Evolutionary conservation across 2,329 filamentous ascomycete genomes (phyloP), one percentile per base, ranked within the genome.

Genomic region (Pseudogymnoascus sp.): DNA sequence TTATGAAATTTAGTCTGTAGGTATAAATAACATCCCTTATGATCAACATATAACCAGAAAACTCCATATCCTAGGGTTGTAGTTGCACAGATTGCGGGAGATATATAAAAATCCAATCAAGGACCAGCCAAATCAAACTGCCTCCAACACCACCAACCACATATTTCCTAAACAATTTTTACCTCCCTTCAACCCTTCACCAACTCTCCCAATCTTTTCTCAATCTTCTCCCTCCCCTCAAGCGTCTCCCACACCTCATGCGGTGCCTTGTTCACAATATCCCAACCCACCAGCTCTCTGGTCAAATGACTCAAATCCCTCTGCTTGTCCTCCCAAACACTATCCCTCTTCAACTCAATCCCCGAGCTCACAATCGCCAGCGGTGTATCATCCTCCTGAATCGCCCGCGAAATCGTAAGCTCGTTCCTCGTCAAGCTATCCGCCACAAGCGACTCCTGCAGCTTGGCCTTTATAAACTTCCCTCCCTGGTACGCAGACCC

Each of bases 401-500:
- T 95, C 56, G 88, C 87, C 21, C 89, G 82, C 64, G 91, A 91
- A 64, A 87, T 89, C 50, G 82, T 79, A 17, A 96, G 86, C 71
- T 99, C 95, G 35, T 90, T 90, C 74, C 87, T 88, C 13, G 91
- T 91, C 68, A 97, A 85, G 0, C 90, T 91, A 67, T 87, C 84
- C 0, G 93, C 93, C 33, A 97, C 91, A 0, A 97, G 81, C 67
- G 88, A 93, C 78, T 99, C 95, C 76, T 99, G 95, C 63, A 99
- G 80, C 76, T 93, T 90, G 4, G 92, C 89, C 74, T 96, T 96
- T 75, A 97, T 88, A 73, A 85, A 88, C 74, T 93, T 96, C 65
- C 90, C 90, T 23, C 82, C 82, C 75, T 96, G 91, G 72, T 91
- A 88, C 0, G 91, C 86, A 4, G 87, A 85, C 50, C 85, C 83